Evolutionary conservation across 2,329 filamentous ascomycete genomes (phyloP).

Genomic region (Graphiopsis chlorocephala): DNA sequence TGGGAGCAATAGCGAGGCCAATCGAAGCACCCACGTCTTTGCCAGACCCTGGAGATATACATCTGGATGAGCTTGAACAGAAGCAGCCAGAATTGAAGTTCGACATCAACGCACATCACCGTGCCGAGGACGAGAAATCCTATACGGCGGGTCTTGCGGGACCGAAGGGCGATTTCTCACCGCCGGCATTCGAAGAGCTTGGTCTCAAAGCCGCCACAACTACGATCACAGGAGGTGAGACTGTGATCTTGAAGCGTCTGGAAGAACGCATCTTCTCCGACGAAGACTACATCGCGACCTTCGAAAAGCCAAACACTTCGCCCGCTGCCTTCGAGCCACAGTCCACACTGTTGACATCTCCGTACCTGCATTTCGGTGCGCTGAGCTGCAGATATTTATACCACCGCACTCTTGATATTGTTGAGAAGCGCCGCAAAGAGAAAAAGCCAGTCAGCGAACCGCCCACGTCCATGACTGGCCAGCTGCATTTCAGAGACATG

Average conservation of each 20-base stretch:
- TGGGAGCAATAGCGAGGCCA: slow-evolving; percentile 61
- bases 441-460: slow-evolving; percentile 52
- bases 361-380: slow-evolving; percentile 71
- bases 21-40: slow-evolving; percentile 58
- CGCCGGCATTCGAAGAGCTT: slow-evolving; percentile 70
- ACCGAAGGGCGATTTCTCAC: slow-evolving; percentile 64
- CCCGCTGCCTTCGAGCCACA: slow-evolving; percentile 71
- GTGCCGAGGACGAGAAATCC: slow-evolving; percentile 54
- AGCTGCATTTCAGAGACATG: slow-evolving; percentile 77
- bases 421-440: slow-evolving; percentile 56
- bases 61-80: slow-evolving; percentile 56
- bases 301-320: slow-evolving; percentile 72
- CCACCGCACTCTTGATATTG: slow-evolving; percentile 64
- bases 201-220: slow-evolving; percentile 65
- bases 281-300: slow-evolving; percentile 67
- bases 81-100: slow-evolving; percentile 49
- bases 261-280: slow-evolving; percentile 56
- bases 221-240: slow-evolving; percentile 69
- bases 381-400: slow-evolving; percentile 71
- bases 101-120: slow-evolving; percentile 60
- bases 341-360: slow-evolving; percentile 70
- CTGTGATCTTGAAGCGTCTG: slow-evolving; percentile 57
- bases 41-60: slow-evolving; percentile 64
- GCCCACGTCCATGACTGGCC: slow-evolving; percentile 68
- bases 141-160: slow-evolving; percentile 61